Conservation (phyloP, 2,329 filamentous ascomycete genomes). For the Penicillium corylophilum region DNA sequence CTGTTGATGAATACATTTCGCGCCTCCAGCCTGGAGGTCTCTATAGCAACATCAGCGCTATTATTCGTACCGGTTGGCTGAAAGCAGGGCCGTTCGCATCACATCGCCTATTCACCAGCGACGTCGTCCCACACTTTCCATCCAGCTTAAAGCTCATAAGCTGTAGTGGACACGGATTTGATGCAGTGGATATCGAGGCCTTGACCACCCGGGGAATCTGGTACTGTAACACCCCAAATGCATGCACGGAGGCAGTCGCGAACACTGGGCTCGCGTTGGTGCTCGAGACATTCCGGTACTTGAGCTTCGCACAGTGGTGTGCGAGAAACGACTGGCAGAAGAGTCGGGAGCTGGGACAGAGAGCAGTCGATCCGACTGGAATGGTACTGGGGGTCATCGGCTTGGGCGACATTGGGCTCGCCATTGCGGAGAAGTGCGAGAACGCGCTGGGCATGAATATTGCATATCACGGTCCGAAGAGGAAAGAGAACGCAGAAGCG, state of each 20-base stretch:
- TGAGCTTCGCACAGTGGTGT: slow-evolving; percentile 13
- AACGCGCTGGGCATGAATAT: neutral
- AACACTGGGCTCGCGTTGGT: slow-evolving; percentile 8
- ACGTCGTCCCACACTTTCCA: slow-evolving; percentile 2
- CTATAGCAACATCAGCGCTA: slow-evolving; percentile 30
- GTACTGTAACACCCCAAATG: neutral
- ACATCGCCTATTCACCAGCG: slow-evolving; percentile 27
- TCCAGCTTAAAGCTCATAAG: neutral
- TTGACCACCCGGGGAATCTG: neutral
- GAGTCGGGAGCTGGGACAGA: slow-evolving; percentile 10
- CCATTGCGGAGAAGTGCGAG: slow-evolving; percentile 12
- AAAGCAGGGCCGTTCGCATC: slow-evolving; percentile 30
- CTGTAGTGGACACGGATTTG: neutral
- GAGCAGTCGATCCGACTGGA: slow-evolving; percentile 9
- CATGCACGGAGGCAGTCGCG: neutral
- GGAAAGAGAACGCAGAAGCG: neutral
- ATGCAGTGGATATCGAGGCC: neutral
- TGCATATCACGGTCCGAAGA: neutral
- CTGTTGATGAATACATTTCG: slow-evolving; percentile 2
- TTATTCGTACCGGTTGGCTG: slow-evolving; percentile 33
- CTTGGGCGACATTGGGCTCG: slow-evolving; percentile 13
- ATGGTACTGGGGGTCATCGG: slow-evolving; percentile 12
- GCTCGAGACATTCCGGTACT: slow-evolving; percentile 13
- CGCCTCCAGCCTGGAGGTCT: slow-evolving; percentile 28
- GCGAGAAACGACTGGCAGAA: slow-evolving; percentile 8